Percentiles rank a stretch among this genome's conserved stretches.
Conservation (phyloP, 1,139 yeast species). For the Cylindricascospora bacillispora region DNA sequence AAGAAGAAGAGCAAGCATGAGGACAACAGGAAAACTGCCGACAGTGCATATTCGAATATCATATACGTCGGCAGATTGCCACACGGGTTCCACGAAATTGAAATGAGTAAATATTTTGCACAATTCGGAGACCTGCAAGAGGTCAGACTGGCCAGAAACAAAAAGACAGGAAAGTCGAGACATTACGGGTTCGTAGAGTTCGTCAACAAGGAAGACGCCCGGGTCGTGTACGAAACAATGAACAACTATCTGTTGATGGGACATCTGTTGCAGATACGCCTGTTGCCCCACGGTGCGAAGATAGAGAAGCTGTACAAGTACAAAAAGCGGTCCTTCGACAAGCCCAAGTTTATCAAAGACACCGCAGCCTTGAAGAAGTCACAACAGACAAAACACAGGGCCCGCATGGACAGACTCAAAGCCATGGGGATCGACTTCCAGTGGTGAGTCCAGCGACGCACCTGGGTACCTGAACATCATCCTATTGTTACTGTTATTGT, state of each 20-base stretch:
- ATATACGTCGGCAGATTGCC: conserved; percentile 89
- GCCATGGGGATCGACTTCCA: conserved; percentile 21
- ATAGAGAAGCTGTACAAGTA: conserved; percentile 50
- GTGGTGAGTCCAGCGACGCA: too few species aligned
- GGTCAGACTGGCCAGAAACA: conserved; percentile 74
- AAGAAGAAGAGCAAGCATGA: conserved; percentile 1
- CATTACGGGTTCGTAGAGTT: conserved; percentile 91
- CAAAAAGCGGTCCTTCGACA: conserved; percentile 37
- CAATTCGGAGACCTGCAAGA: conserved; percentile 82
- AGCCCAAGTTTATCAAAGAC: conserved; percentile 33
- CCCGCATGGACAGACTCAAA: conserved; percentile 24
- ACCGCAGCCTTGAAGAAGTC: conserved; percentile 22
- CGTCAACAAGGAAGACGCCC: conserved; percentile 59
- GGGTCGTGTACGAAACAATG: conserved; percentile 89
- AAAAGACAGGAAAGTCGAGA: conserved; percentile 81
- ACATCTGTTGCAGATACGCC: conserved; percentile 61
- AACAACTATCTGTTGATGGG: conserved; percentile 83
- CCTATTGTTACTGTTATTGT: too few species aligned
- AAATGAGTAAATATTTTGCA: conserved; percentile 57
- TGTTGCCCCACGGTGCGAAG: conserved; percentile 35
- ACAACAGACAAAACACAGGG: conserved; percentile 22
- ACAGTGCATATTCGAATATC: conserved; percentile 37
- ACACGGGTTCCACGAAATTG: conserved; percentile 78
- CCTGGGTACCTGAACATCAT: too few species aligned
- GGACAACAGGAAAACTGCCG: conserved; percentile 7